phyloP scores from a whole-genome alignment of 805 yeast genomes.

The Komagataella pastoris region DNA sequence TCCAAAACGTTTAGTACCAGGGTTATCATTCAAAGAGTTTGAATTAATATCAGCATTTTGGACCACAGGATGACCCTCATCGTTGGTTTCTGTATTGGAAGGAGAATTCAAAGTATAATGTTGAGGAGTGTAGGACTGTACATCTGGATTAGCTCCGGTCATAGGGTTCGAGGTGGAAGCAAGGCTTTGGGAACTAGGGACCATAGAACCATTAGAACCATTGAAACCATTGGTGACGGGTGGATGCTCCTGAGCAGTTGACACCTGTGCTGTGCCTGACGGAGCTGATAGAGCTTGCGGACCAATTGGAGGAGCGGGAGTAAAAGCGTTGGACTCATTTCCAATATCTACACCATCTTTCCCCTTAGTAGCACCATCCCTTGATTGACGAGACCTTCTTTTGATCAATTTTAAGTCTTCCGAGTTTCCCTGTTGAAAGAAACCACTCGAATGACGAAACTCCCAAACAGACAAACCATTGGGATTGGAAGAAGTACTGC shows the following conservation, averaged over 20 bases:
- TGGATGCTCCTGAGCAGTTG: not conserved
- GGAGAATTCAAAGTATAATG: not conserved
- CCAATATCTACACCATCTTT: not conserved
- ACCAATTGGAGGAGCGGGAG: not conserved
- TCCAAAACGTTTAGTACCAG: not conserved
- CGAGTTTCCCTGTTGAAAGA: constrained; percentile 69
- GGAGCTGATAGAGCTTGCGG: not conserved
- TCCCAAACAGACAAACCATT: constrained; percentile 46
- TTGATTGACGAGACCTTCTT: constrained; percentile 39
- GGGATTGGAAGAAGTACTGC: constrained; percentile 8
- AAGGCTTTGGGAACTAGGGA: not conserved
- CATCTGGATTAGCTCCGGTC: not conserved
- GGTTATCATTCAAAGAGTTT: not conserved
- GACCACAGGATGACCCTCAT: not conserved
- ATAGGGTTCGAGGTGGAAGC: not conserved
- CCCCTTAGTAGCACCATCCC: not conserved
- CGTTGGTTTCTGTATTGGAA: not conserved
- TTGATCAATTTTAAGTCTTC: constrained; percentile 66
- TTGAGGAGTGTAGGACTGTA: not conserved
- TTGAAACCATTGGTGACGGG: not conserved
- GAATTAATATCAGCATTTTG: not conserved
- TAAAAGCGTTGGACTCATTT: not conserved
- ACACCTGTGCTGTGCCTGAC: not conserved
- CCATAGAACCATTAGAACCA: not conserved
- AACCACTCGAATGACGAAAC: constrained; percentile 71